Conservation (phyloP, 164 flowering plant species). For the Saururus chinensis region DNA sequence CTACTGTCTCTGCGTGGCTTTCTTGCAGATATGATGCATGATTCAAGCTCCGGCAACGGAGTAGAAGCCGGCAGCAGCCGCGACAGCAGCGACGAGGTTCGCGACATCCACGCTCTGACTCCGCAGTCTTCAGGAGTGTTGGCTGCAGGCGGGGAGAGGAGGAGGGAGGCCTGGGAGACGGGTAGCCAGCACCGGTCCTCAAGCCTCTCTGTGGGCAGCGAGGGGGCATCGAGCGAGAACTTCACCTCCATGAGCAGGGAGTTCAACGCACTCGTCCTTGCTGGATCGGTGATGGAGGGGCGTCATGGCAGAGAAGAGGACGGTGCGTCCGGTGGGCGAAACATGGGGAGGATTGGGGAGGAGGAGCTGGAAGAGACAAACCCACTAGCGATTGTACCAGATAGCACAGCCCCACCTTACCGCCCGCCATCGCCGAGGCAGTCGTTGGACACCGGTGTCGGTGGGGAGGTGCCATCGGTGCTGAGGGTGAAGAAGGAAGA, state of each 20-base stretch:
- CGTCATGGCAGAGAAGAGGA: neutral
- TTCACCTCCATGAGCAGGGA: constrained; percentile 25
- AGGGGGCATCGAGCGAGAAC: constrained; percentile 20
- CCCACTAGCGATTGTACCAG: constrained; percentile 38
- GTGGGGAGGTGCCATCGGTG: constrained; percentile 27
- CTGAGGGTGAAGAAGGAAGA: constrained; percentile 82
- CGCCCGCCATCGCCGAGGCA: neutral
- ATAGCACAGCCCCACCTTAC: constrained; percentile 14
- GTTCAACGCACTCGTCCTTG: constrained; percentile 38
- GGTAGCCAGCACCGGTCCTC: constrained; percentile 45
- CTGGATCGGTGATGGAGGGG: constrained; percentile 18
- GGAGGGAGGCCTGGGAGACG: constrained; percentile 43
- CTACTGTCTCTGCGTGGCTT: too few relatives aligned
- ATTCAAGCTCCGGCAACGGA: neutral
- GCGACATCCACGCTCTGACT: constrained; percentile 67
- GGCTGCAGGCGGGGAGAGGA: constrained; percentile 4
- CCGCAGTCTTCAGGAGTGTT: constrained; percentile 22
- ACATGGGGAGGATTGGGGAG: constrained; percentile 7
- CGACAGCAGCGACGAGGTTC: constrained; percentile 12
- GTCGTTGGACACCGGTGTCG: neutral
- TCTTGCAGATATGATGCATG: neutral
- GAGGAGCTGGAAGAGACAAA: constrained; percentile 20
- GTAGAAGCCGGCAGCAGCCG: neutral
- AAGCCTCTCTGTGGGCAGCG: constrained; percentile 27
- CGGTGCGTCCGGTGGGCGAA: neutral